Base-by-base conservation (phyloP, 75 land plant genomes). In the Cryptomeria japonica region DNA sequence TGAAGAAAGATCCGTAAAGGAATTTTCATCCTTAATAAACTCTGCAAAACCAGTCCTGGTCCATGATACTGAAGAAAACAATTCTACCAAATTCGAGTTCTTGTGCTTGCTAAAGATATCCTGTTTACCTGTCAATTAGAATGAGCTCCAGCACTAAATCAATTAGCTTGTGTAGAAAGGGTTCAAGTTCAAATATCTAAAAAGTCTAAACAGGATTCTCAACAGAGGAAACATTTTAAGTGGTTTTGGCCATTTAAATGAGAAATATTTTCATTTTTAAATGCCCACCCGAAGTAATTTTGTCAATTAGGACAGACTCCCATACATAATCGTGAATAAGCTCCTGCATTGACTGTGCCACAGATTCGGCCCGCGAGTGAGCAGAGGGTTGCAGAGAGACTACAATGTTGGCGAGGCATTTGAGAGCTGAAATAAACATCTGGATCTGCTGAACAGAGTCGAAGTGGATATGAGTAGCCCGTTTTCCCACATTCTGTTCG, bases 291-390 rank as follows among this genome's bases (percentile, higher is more conserved):
- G 88, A 86, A 90, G 89, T 41, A 58, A 77, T 75, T 28, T 58
- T 38, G 84, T 91, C 89, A 31, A 56, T 28, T 41, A 46, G 18
- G 78, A 88, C 72, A 18, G 90, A 61, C 38, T 94, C 93, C 98
- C 97, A 96, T 10, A 80, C 88, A 44, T 92, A 96, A 76, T 97
- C 99, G 53, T 91, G 90, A 3, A 92, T 58, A 38, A 97, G 89
- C 92, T 96, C 95, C 70, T 88, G 90, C 83, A 97, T 85, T 31
- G 97, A 89, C 6, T 84, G 39, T 13, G 91, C 93, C 19, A 91
- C 39, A 36, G 80, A 84, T 19, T 87, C 75, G 22, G 88, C 92
- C 31, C 90, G 87, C 36, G 84, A 75, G 3, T 89, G 85, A 22
- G 85, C 5, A 10, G 55, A 42, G 5, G 16, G 11, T 22, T 4